phyloP scores from a whole-genome alignment of 305 asterid species.

The Striga hermonthica region DNA sequence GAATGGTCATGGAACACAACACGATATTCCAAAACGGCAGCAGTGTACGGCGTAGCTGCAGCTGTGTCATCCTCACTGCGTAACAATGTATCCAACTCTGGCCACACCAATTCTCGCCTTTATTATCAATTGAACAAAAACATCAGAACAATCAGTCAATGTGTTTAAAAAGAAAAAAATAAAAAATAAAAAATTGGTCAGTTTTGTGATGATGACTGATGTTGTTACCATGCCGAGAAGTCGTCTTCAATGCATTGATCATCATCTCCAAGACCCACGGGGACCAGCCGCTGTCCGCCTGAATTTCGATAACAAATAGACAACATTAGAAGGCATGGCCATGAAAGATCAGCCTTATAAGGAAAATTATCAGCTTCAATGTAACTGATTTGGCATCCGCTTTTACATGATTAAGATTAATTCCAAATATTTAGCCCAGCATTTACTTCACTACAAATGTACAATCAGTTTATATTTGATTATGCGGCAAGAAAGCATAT shows the following conservation, averaged over 20 bases:
- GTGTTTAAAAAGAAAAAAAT: background rate
- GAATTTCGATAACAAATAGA: slow-evolving; percentile 32
- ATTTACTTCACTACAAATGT: too few relatives aligned
- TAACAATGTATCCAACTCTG: slow-evolving; percentile 82
- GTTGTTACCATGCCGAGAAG: slow-evolving; percentile 74
- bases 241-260: slow-evolving; percentile 99
- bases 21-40: slow-evolving; percentile 80
- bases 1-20: slow-evolving; percentile 64
- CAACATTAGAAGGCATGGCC: background rate
- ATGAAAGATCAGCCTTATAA: too few relatives aligned
- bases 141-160: background rate
- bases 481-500: too few relatives aligned
- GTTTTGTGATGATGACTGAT: slow-evolving; percentile 11
- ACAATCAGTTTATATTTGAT: too few relatives aligned
- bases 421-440: too few relatives aligned
- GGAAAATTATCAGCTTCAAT: too few relatives aligned
- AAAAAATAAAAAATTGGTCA: too few relatives aligned
- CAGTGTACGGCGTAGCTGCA: slow-evolving; percentile 79
- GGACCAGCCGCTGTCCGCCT: slow-evolving; percentile 79
- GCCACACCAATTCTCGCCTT: slow-evolving; percentile 92
- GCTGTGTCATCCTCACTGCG: slow-evolving; percentile 54
- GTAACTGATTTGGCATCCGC: too few relatives aligned
- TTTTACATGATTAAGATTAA: too few relatives aligned
- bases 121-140: slow-evolving; percentile 23
- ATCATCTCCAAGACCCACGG: slow-evolving; percentile 96